Percentiles rank a stretch among this genome's conserved stretches.
These are phyloP conservation scores for Didymella exigua DNA, from an alignment of 2,329 filamentous ascomycete genomes.

Conservation along the genomic window DNA sequence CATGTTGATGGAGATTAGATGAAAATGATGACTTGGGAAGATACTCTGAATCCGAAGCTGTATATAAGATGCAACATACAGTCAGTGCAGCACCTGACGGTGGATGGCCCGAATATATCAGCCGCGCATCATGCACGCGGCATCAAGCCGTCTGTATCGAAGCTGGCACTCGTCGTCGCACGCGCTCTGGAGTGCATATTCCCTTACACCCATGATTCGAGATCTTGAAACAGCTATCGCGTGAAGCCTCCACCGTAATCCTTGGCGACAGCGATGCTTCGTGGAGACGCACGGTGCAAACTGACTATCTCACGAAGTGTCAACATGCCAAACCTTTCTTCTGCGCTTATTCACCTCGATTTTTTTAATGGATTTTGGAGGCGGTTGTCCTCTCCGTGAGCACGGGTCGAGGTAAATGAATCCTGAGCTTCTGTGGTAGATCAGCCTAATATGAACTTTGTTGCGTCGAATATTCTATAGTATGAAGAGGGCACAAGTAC, in stretches of 20 bases:
- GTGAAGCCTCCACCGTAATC: conserved; percentile 21
- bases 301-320: too few relatives aligned
- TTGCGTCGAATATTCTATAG: too few relatives aligned
- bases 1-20: conserved; percentile 22
- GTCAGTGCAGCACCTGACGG: not conserved
- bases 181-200: conserved; percentile 20
- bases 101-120: conserved; percentile 24
- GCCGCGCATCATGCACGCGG: conserved; percentile 28
- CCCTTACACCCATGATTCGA: conserved; percentile 12
- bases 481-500: too few relatives aligned
- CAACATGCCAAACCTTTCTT: too few relatives aligned
- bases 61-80: not conserved
- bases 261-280: conserved; percentile 29
- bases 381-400: too few relatives aligned
- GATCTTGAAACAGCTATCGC: conserved; percentile 40
- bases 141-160: conserved; percentile 21
- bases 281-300: not conserved
- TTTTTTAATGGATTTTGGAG: too few relatives aligned
- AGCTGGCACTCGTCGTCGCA: conserved; percentile 31
- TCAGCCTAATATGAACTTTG: too few relatives aligned
- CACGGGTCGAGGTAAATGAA: too few relatives aligned
- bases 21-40: not conserved
- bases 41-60: not conserved
- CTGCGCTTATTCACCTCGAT: too few relatives aligned
- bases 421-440: too few relatives aligned